These are phyloP conservation scores for Phytophthora uliginosa DNA, from an alignment of 352 stramenopile species.

Conservation along the genomic window DNA sequence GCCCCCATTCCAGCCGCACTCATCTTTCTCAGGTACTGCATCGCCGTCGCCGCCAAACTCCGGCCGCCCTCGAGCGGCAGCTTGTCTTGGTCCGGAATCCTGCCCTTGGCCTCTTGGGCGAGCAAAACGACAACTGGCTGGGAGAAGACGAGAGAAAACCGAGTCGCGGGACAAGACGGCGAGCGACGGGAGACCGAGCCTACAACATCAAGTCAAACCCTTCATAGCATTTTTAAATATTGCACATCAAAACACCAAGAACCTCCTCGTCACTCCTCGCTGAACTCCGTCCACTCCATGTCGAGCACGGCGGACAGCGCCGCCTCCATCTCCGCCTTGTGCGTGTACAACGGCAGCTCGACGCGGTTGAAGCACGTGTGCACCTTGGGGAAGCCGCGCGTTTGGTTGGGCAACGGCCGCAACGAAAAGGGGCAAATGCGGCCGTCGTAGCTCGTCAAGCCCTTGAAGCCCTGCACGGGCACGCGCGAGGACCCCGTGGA, in stretches of 20 bases:
- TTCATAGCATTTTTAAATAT: slow-evolving; percentile 35
- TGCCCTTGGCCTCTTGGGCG: slow-evolving; percentile 16
- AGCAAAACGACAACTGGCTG: neutral
- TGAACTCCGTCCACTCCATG: slow-evolving; percentile 98
- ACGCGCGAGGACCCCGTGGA: slow-evolving; percentile 87
- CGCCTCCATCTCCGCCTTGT: slow-evolving; percentile 94
- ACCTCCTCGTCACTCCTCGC: slow-evolving; percentile 58
- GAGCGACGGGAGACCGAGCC: slow-evolving; percentile 14
- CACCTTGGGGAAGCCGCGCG: slow-evolving; percentile 75
- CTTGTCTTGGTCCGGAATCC: slow-evolving; percentile 13
- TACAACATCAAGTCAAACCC: slow-evolving; percentile 7
- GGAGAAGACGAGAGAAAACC: neutral
- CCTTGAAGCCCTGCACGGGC: slow-evolving; percentile 88
- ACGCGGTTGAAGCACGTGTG: slow-evolving; percentile 91
- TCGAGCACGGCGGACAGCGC: slow-evolving; percentile 96
- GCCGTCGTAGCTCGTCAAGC: slow-evolving; percentile 86
- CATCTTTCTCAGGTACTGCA: slow-evolving; percentile 24
- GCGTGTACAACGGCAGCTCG: slow-evolving; percentile 81
- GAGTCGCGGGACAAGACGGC: slow-evolving; percentile 17
- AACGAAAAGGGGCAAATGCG: slow-evolving; percentile 83
- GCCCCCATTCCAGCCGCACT: slow-evolving; percentile 27
- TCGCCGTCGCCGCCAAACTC: slow-evolving; percentile 15
- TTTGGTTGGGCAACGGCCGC: slow-evolving; percentile 65
- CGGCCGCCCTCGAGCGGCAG: slow-evolving; percentile 11
- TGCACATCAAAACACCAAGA: slow-evolving; percentile 19